A percentile compares a stretch with the other conserved stretches of the same genome.
Evolutionary conservation across 495 filamentous ascomycete genomes (phyloP).

Genomic region (Parathielavia hyrcaniae): DNA sequence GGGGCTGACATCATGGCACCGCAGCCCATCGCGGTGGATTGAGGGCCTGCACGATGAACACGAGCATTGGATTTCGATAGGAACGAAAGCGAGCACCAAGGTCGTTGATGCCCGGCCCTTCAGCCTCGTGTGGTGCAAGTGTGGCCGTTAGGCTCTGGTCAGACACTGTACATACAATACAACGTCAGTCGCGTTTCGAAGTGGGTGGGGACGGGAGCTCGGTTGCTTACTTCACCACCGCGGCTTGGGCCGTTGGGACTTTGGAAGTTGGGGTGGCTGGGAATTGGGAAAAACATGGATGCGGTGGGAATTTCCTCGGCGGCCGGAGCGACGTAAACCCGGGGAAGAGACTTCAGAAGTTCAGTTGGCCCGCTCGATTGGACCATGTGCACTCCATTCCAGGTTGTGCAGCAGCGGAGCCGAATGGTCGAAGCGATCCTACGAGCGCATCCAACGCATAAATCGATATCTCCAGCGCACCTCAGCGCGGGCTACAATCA

Average conservation of each 20-base stretch:
- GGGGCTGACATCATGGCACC: conserved; percentile 9
- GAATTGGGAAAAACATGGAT: no score
- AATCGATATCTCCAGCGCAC: not conserved
- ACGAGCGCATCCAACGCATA: not conserved
- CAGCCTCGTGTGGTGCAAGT: not conserved
- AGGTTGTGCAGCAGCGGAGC: not conserved
- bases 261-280: no score
- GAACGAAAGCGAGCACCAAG: not conserved
- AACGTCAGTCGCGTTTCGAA: not conserved
- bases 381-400: no score
- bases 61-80: no score
- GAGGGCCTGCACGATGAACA: not conserved
- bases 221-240: not conserved
- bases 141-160: not conserved
- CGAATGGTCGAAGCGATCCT: conserved; percentile 1
- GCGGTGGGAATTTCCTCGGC: no score
- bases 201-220: not conserved
- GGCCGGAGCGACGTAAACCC: no score
- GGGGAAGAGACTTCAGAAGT: no score
- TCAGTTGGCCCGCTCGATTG: no score
- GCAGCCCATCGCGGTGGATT: not conserved
- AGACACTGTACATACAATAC: no score
- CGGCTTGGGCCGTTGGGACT: no score
- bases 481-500: not conserved
- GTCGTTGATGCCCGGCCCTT: conserved; percentile 15